Evolutionary conservation across 176 grass and related monocot genomes (phyloP), one percentile per base, ranked within the genome.

Genomic region (Tillandsia leiboldiana): DNA sequence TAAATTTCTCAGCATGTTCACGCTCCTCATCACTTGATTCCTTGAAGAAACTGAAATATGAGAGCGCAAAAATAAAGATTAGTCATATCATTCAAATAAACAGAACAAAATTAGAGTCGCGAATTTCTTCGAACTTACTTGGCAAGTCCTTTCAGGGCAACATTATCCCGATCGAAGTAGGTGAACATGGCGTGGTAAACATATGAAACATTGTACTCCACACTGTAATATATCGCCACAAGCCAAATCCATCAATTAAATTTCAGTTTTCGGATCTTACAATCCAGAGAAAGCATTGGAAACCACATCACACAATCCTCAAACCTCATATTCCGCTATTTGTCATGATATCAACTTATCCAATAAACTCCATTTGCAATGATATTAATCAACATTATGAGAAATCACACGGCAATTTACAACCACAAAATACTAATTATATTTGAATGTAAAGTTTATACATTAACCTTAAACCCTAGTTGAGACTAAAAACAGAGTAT

Each of bases 101-200:
- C 49, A 73, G 64, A 56, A 7, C 12, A 51, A 13, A 14, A 28
- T 56, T 11, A 26, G 2, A 26, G 8, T 15, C 0, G 27, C 1
- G 12, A 66, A 33, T 10, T 26, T 49, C 10, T 26, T 0, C 33
- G 24, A 49, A 57, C 81, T 79, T 79, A 92, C 93, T 92, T 92
- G 65, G 93, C 86, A 26, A 97, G 72, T 7, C 93, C 93, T 74
- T 78, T 91, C 51, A 97, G 84, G 1, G 93, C 86, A 2, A 97
- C 89, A 67, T 97, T 87, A 67, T 97, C 93, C 0, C 93, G 89
- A 51, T 92, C 93, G 0, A 97, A 97, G 79, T 92, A 97, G 28
- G 89, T 89, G 64, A 92, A 97, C 50, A 97, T 80, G 27, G 93
- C 81, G 81, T 97, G 93, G 73, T 92, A 97, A 0, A 85, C 93